Base-by-base conservation (phyloP, 331 rosid genomes). In the Spiraea crenata region DNA sequence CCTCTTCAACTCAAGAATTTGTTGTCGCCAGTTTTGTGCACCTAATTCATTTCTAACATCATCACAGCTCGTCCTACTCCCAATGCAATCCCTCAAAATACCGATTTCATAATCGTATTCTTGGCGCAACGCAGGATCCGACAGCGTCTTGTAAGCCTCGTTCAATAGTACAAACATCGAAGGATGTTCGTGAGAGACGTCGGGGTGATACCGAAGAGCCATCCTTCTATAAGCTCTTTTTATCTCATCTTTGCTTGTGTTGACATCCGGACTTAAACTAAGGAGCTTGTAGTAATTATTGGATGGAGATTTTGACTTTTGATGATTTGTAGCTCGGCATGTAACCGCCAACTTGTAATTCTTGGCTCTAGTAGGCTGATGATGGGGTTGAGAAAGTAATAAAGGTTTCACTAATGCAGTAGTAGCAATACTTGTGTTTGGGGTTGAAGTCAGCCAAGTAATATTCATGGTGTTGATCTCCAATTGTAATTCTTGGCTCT, bases 161-260 rank as follows among this genome's bases (percentile, higher is more conserved):
- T 82, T 86, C 4, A 90, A 79, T 47, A 69, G 70, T 16, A 79
- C 86, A 66, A 90, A 83, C 77, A 9, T 37, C 0, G 62, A 57
- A 57, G n/a, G 83, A 88, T 25, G 31, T 25, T 90, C 95, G 19
- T 84, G 71, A 62, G 85, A 87, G 38, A 84, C 78, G 9, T 90
- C 95, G 0, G 96, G 96, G 39, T 88, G 96, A 56, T 85, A 84
- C 13, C 25, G 73, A 37, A 82, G 87, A 1, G 90, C 96, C 88
- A 81, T 77, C n/a, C 65, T 75, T 64, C 89, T 76, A 7, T 90
- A 86, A 0, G 95, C 95, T 61, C 48, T 82, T 80, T 86, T 90
- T 62, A 88, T 83, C 55, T 88, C 95, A 4, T 80, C 64, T 35
- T 37, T 54, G 54, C 73, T 69, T 31, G 63, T 31, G 6, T 54